phyloP scores from a whole-genome alignment of 2,329 filamentous ascomycete species.

The Xylariaceae sp. region DNA sequence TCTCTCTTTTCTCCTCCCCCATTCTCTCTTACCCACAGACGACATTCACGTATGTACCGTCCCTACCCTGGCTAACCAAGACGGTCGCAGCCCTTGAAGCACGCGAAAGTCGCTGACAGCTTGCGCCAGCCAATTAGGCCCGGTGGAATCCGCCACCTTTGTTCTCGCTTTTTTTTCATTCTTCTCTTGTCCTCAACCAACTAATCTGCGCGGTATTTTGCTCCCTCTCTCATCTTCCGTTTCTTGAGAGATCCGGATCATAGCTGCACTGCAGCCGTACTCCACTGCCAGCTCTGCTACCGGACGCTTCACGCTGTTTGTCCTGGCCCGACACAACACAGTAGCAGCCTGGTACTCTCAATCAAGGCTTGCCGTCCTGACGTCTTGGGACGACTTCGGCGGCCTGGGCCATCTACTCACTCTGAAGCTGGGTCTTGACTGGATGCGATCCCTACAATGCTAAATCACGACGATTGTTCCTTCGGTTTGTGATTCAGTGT shows the following conservation, averaged over 20 bases:
- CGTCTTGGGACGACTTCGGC: constrained; percentile 1
- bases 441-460: constrained; percentile 19
- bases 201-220: neutral
- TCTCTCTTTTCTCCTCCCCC: no score
- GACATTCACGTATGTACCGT: neutral
- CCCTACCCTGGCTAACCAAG: no score
- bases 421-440: constrained; percentile 1
- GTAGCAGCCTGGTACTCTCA: neutral
- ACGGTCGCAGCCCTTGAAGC: neutral
- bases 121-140: neutral
- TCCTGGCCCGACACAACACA: neutral
- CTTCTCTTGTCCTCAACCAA: neutral
- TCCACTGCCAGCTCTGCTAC: constrained; percentile 3
- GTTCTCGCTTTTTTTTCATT: neutral
- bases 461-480: constrained; percentile 14
- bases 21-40: no score
- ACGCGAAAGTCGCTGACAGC: neutral
- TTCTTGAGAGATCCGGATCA: constrained; percentile 14
- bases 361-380: constrained; percentile 5
- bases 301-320: neutral
- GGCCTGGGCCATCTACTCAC: constrained; percentile 5
- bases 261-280: constrained; percentile 12
- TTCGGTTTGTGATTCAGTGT: constrained; percentile 18
- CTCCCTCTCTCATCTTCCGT: constrained; percentile 11
- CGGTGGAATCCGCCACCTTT: neutral